Evolutionary conservation across 2,329 filamentous ascomycete species (phyloP), one percentile per base, ranked within the genome.

Genomic region (Xylariaceae sp.): DNA sequence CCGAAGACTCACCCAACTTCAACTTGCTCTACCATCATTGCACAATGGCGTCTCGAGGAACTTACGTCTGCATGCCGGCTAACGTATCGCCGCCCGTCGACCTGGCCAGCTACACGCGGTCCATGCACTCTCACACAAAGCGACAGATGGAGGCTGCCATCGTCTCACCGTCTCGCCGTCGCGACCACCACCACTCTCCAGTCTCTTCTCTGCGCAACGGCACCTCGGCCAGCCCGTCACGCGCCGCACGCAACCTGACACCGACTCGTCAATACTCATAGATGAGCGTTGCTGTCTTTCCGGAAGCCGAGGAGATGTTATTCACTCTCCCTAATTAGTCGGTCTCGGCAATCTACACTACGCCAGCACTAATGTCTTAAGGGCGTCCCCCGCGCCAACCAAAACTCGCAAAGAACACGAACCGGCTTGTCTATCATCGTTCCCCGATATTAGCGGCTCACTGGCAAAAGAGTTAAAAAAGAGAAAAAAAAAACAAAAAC

Each of bases 71-170:
- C 55, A 68, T 71, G 65, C 68, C 71, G 4, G 11, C 65, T 18
- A 64, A 64, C 17, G 64, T 68, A 17, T 63, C 70, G 13, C 68
- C 70, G 4, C 71, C 72, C 13, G 51, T 66, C 58, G 72, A 73
- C 51, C 66, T 75, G 49, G 65, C 69, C 6, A 71, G 72, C 2
- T 88, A 88, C 66, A 75, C 84, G 11, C 79, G 79, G 61, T 82
- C 78, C 58, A 88, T 88, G 81, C 82, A 84, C 68, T 78, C 81
- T 57, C 83, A 88, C 74, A 88, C 85, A 62, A 85, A 84, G 76
- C 77, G 79, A 58, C 85, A 86, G 70, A 86, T 88, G 82, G 83
- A 87, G 62, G 76, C 77, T 6, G 78, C 78, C n/a, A 75, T 77
- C 10, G 76, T 77, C 3, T 76, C 78, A 9, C 76, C 80, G 1